Evolutionary conservation across 352 stramenopile species (phyloP), one percentile per base, ranked within the genome.

Genomic region (Phytophthora aleatoria): DNA sequence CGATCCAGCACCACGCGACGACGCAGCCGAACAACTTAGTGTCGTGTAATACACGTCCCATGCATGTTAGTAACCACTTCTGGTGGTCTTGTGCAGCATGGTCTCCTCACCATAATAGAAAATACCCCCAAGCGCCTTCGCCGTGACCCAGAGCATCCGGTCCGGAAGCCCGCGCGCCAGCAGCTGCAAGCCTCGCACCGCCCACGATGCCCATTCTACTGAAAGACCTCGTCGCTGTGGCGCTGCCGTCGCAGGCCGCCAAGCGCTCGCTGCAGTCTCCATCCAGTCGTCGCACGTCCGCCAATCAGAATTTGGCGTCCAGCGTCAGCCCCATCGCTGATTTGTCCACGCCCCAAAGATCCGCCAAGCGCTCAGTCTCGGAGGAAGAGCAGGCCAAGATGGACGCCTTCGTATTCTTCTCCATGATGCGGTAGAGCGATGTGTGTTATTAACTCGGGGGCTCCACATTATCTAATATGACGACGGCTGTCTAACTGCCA

Each of bases 1-100:
- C 73, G 69, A 43, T 70, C 58, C n/a, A 71, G 48, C 52, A 77
- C 73, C 44, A 87, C 63, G 31, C 50, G 59, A 30, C 79, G 70
- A 5, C 79, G 73, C 58, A 75, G 85, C 10, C 63, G 77, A 69
- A 81, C 45, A 55, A 85, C 81, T 90, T 50, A 24, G 38, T 27
- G 50, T 3, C 20, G 20, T 20, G 20, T 20, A 20, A 20, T 20
- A 20, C 53, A 64, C 56, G 20, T 62, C 64, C 35, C 45, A 60
- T 10, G 20, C 10, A 54, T 48, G 10, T 54, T 42, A 60, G 41
- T 47, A 69, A 64, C 53, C 27, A 27, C 45, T 43, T n/a, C 3
- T 7, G n/a, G 16, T 30, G 8, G 24, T 24, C 24, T 50, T 16
- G 38, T 43, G 38, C 38, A 15, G 2, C n/a, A 15, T 36, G 31